Base-by-base conservation (phyloP, 2,329 filamentous ascomycete species). In the Leptographium galeiforme region DNA sequence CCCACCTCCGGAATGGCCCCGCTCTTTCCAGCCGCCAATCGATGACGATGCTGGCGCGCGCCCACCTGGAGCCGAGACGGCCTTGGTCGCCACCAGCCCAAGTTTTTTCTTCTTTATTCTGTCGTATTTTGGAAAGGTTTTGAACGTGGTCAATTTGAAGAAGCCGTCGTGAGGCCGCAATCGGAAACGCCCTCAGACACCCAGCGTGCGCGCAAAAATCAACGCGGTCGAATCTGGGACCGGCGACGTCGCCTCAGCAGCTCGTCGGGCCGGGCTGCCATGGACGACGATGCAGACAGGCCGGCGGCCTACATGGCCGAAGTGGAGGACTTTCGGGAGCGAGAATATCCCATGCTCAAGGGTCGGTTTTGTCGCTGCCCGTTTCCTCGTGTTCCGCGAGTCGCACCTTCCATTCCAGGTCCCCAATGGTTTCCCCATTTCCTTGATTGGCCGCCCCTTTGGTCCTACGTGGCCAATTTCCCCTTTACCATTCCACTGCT, bases 331-430 rank as follows among this genome's bases (percentile, higher is more conserved):
- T 71, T 87, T 34, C 73, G 84, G 56, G 67, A 72, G 16, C 63
- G 63, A 38, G 82, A 88, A 60, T 88, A 81, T 66, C 84, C 84
- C 32, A 85, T 86, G 81, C 72, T 88, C 45, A 71, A 77, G 69
- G 82, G 84, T 84, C 12, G 6, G 55, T 32, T 1, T 4, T n/a
- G 56, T 49, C 14, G 49, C 13, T 40, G 11, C 39, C 11, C 39
- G 39, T 40, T 44, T 25, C 25, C 25, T 25, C 25, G 25, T 25
- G 25, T 25, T 25, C 25, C 8, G 41, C 18, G 8, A 13, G 5
- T 44, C 10, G 41, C 41, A 5, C 41, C 18, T 44, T 25, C 41
- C 41, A 12, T 2, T 48, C 44, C 18, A 49, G 2, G 2, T 39
- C 8, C 18, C 14, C 16, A 25, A 25, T 25, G 25, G 45, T 30